Base-by-base conservation (phyloP, 306 rosid genomes). In the Glycine tomentella region DNA sequence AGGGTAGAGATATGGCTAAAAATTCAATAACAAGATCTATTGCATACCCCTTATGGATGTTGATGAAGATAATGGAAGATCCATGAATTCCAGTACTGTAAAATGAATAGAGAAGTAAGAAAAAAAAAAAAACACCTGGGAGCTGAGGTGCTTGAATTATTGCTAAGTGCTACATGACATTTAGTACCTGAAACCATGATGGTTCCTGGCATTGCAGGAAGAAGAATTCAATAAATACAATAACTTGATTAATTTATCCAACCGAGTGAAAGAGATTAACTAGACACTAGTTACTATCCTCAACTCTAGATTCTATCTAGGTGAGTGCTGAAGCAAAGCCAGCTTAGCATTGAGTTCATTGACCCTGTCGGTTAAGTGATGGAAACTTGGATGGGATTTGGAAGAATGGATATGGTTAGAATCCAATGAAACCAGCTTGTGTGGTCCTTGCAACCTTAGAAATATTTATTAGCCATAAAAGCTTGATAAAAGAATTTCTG, bases 191-290 rank as follows among this genome's bases (percentile, higher is more conserved):
- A 93, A 85, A 93, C 90, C 80, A 80, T 44, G 84, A 95, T 91
- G 20, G 88, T 90, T 87, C 99, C 99, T 68, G 99, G 99, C 99
- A 95, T 95, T 82, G 82, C 63, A 81, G 84, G 75, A 74, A 62
- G 70, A 85, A 72, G 58, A 53, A 77, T 46, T 55, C 55, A 69
- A 62, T 8, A 8, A 63, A 61, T 59, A 74, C 40, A 15, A 57
- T 6, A 48, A 46, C 34, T 69, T 52, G 16, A 55, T 9, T 10
- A 61, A 42, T 46, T 68, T 63, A 82, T 12, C 44, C 36, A 50
- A 74, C 61, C 44, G 57, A 80, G 59, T 20, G 1, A 25, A 17
- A 45, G 80, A 55, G 34, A 69, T 68, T 62, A 79, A 49, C 16
- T 69, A 52, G 68, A 36, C 8, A 25, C 31, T 77, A 4, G 13